A percentile compares a stretch with the other conserved stretches of the same genome.
Evolutionary conservation across 768 basidiomycete species (phyloP).

Genomic region (Pleurotus citrinopileatus): DNA sequence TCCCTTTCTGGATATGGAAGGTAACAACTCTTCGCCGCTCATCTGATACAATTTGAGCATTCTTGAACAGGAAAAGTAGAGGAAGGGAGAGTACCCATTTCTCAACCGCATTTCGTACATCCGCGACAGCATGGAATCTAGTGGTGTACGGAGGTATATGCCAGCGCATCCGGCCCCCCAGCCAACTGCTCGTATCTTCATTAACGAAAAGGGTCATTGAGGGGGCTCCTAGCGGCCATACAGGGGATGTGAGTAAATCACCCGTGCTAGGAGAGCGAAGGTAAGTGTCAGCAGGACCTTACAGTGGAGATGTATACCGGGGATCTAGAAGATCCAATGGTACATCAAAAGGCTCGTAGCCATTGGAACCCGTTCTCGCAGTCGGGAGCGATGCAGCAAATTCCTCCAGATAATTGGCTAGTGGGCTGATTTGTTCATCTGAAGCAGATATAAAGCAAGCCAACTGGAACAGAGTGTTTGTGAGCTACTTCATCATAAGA

Average conservation of each 20-base stretch:
- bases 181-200: slow-evolving; percentile 9
- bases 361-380: slow-evolving; percentile 4
- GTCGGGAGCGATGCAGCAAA: not conserved
- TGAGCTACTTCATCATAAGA: too few species aligned
- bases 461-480: slow-evolving; percentile 1
- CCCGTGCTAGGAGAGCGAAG: slow-evolving; percentile 16
- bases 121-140: not conserved
- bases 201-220: slow-evolving; percentile 12
- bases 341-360: slow-evolving; percentile 19
- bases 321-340: slow-evolving; percentile 21
- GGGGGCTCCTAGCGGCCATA: slow-evolving; percentile 14
- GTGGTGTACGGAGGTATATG: slow-evolving; percentile 11
- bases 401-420: slow-evolving; percentile 13
- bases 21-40: slow-evolving; percentile 13
- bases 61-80: too few species aligned
- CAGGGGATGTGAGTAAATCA: slow-evolving; percentile 16
- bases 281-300: not conserved
- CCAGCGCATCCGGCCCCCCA: slow-evolving; percentile 10
- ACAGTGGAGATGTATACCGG: slow-evolving; percentile 10
- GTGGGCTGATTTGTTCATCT: not conserved
- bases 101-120: slow-evolving; percentile 13
- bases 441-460: slow-evolving; percentile 13
- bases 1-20: not conserved
- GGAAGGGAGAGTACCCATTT: slow-evolving; percentile 15
- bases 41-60: too few species aligned